Evolutionary conservation across 345 rosid species (phyloP), one percentile per base, ranked within the genome.

Genomic region (Eucalyptus urophylla): DNA sequence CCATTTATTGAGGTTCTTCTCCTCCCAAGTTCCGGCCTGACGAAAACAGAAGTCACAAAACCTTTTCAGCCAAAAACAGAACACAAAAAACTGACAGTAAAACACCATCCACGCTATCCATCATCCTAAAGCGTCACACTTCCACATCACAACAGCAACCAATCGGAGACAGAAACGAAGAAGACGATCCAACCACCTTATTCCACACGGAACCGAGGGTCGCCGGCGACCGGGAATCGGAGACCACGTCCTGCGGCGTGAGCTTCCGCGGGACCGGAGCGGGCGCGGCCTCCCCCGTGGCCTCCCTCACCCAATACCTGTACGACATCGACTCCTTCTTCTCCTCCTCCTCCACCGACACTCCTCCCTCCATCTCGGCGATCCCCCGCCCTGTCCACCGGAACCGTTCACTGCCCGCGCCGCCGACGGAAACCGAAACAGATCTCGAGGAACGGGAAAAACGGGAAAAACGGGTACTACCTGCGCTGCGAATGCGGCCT

Each of bases 21-120:
- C 99, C 92, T 97, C 99, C 99, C 99, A 97, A 86, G 99, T 97
- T 54, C 99, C 99, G 47, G 99, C 99, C 99, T 97, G 87, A 15
- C 81, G 8, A 40, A 49, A 50, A 10, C 44, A 72, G 40, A 76
- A 88, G 47, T 6, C 85, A 51, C 53, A 8, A 14, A 51, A 49
- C 49, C 29, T 31, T 31, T 51, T 86, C 60, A 86, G 47, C 85
- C 45, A 51, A 86, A 19, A 49, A 21, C 11, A n/a, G 53, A 8
- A 49, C 13, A 29, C 14, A 86, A 9, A 50, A 45, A n/a, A 33
- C 25, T 8, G 24, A n/a, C 7, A 87, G 33, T 1, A 27, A 4
- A 27, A 6, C 3, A 72, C 14, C 45, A 37, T 21, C 45, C 83
- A 37, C 27, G 24, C 85, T 43, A 76, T 40, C 85, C 85, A 76